Evolutionary conservation across 805 yeast species (phyloP), one percentile per base, ranked within the genome.

Genomic region (Monosporozyma yasuniensis): DNA sequence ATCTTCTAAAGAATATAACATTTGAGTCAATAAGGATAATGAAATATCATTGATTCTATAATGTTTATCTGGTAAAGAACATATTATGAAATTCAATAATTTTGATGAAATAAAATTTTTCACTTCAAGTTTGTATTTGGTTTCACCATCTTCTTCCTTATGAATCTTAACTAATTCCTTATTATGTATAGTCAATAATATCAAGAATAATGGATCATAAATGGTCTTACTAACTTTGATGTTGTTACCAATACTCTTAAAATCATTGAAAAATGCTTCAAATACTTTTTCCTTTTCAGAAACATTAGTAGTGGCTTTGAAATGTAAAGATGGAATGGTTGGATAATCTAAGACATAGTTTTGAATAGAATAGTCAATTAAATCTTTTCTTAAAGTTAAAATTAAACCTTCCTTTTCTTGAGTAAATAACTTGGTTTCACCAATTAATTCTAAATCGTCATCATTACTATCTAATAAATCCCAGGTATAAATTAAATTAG

Each of bases 181-280:
- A 56, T 81, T 84, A 61, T 81, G 83, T 35, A 84, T 61, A 4
- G 83, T 65, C 52, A 82, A 60, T 49, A 84, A 69, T 52, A 87
- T 63, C 35, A 89, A 57, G 58, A 89, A 87, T 59, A 83, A 81
- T n/a, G 81, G 75, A 60, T 87, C 91, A 63, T 89, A 86, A 6
- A 68, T 54, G 0, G 71, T 2, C 55, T 32, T n/a, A 42, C 30
- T 9, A 47, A 48, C 14, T 47, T 44, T 23, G 35, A 14, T 8
- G 43, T 12, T 11, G 38, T 2, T 23, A 8, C 21, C 16, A 10
- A 22, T 39, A 21, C 38, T 38, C 21, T 50, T 44, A 22, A 61
- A 61, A 12, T 55, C 50, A 0, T 60, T 41, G 50, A 67, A 66
- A 48, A 70, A 69, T 2, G 55, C 42, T n/a, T 61, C 56, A 52